A percentile compares a stretch with the other conserved stretches of the same genome.
Conservation (phyloP, 2,329 filamentous ascomycete genomes). For the Nemania sp. region DNA sequence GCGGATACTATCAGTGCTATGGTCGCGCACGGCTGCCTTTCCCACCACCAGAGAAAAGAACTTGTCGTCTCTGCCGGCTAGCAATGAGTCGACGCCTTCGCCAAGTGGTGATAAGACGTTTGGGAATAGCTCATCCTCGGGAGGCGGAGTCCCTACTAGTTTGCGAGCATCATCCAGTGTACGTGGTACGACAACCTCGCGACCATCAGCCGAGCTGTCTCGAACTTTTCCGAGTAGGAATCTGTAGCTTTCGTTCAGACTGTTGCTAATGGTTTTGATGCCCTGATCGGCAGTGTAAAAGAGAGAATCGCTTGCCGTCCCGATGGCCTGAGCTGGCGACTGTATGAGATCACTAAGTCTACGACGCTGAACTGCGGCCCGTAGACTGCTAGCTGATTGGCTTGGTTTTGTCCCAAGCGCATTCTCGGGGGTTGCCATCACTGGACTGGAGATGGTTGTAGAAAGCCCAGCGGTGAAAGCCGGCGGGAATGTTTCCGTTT, state of each 20-base stretch:
- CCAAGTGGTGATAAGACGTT: slow-evolving; percentile 57
- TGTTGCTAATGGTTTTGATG: slow-evolving; percentile 88
- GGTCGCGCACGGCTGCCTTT: slow-evolving; percentile 64
- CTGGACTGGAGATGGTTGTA: slow-evolving; percentile 37
- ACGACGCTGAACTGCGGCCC: slow-evolving; percentile 55
- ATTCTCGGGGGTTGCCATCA: slow-evolving; percentile 40
- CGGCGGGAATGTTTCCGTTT: slow-evolving; percentile 59
- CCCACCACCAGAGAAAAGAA: slow-evolving; percentile 73
- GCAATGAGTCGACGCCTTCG: slow-evolving; percentile 42
- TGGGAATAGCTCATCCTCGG: slow-evolving; percentile 62
- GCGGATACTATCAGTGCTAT: slow-evolving; percentile 73
- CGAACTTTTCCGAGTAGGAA: slow-evolving; percentile 88
- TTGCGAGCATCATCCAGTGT: slow-evolving; percentile 92
- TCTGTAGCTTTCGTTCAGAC: slow-evolving; percentile 88
- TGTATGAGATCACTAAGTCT: slow-evolving; percentile 87
- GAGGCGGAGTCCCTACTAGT: slow-evolving; percentile 74
- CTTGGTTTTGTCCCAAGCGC: slow-evolving; percentile 40
- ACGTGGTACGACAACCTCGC: slow-evolving; percentile 70
- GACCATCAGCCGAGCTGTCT: slow-evolving; percentile 61
- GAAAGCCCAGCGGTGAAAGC: slow-evolving; percentile 55
- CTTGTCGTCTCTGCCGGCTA: slow-evolving; percentile 58
- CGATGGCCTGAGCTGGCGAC: slow-evolving; percentile 78
- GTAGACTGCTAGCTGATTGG: slow-evolving; percentile 48
- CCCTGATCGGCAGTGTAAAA: slow-evolving; percentile 88
- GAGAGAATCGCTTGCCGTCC: slow-evolving; percentile 81